These are phyloP conservation scores for Mucuna pruriens DNA, from an alignment of 306 rosid genomes.

Conservation along the genomic window DNA sequence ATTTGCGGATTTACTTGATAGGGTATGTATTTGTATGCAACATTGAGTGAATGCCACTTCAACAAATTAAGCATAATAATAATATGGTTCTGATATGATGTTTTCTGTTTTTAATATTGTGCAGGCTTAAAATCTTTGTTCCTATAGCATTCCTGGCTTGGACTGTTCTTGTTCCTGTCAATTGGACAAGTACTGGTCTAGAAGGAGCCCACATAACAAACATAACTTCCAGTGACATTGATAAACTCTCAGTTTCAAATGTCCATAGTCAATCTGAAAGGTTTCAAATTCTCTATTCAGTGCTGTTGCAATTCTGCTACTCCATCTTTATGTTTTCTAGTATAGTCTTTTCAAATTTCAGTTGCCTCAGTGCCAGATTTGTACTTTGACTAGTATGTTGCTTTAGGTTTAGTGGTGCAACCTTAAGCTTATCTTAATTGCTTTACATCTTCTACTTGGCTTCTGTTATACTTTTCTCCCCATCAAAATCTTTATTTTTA, in stretches of 20 bases:
- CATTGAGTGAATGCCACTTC: background rate
- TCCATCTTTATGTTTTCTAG: background rate
- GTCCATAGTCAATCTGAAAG: slow-evolving; percentile 57
- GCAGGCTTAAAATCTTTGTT: slow-evolving; percentile 86
- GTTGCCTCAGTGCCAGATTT: background rate
- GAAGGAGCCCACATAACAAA: slow-evolving; percentile 36
- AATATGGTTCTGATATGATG: background rate
- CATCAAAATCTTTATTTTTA: background rate
- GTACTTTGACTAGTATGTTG: background rate
- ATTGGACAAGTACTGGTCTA: slow-evolving; percentile 56
- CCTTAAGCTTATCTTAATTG: slow-evolving; percentile 2
- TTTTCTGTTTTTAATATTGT: slow-evolving; percentile 16
- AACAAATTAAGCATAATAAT: background rate
- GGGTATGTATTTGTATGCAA: slow-evolving; percentile 64
- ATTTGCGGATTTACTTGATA: slow-evolving; percentile 78
- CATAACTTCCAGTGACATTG: slow-evolving; percentile 79
- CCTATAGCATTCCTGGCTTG: slow-evolving; percentile 77
- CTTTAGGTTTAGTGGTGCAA: background rate
- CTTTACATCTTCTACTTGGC: background rate
- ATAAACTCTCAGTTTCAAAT: slow-evolving; percentile 79
- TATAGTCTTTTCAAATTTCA: background rate
- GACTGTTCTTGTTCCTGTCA: slow-evolving; percentile 78
- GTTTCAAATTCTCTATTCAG: slow-evolving; percentile 42
- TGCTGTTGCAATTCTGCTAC: slow-evolving; percentile 18
- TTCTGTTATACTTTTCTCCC: background rate